These are phyloP conservation scores for Magnusiomyces paraingens DNA, from an alignment of 1,139 yeast genomes.

Conservation along the genomic window DNA sequence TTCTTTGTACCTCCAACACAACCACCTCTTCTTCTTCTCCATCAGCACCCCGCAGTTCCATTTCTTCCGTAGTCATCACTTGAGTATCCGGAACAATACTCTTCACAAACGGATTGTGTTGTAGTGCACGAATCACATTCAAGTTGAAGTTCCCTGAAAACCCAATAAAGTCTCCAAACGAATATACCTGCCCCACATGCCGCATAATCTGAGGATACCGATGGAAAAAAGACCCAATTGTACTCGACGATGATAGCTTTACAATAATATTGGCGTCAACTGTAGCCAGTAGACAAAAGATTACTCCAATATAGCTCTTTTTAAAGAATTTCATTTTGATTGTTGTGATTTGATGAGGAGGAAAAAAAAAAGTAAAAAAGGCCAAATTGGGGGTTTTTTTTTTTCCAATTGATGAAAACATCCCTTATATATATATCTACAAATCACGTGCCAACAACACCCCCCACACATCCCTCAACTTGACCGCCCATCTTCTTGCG, in stretches of 20 bases:
- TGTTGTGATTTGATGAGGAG: no score
- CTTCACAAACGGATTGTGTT: constrained; percentile 21
- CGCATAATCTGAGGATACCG: constrained; percentile 22
- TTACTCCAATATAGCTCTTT: no score
- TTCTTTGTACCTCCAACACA: constrained; percentile 34
- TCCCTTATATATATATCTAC: neutral
- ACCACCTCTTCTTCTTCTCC: constrained; percentile 10
- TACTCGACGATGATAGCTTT: constrained; percentile 22
- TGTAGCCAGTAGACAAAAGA: no score
- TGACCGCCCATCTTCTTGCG: neutral
- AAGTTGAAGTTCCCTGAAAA: constrained; percentile 27
- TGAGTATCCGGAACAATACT: constrained; percentile 29
- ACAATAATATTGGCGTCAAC: constrained; percentile 22
- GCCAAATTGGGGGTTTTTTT: no score
- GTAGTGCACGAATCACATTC: constrained; percentile 18
- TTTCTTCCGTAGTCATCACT: constrained; percentile 19
- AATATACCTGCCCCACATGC: constrained; percentile 24
- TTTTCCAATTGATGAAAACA: neutral
- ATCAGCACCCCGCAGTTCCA: constrained; percentile 5
- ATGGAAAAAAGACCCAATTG: constrained; percentile 21
- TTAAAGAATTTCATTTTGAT: no score
- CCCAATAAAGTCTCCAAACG: constrained; percentile 28
- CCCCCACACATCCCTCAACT: no score
- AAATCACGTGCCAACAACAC: neutral
- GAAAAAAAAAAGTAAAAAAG: no score